These are phyloP conservation scores for Globisporangium radiosum DNA, from an alignment of 352 stramenopile genomes.

Conservation along the genomic window DNA sequence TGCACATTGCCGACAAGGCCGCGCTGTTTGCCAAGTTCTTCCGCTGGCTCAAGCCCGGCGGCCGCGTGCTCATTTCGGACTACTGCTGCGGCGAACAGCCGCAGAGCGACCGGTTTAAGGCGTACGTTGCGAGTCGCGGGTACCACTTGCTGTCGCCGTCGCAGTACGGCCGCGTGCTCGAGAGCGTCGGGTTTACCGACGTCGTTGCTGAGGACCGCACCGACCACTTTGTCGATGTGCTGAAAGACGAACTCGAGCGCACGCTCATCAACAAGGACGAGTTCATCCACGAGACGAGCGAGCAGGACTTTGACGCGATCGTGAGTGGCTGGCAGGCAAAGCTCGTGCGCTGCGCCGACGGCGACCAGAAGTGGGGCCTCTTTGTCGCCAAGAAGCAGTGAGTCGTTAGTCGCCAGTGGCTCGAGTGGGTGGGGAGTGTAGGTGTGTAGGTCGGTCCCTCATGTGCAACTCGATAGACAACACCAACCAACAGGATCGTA, in stretches of 20 bases:
- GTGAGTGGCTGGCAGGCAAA: conserved; percentile 66
- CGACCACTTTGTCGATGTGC: conserved; percentile 53
- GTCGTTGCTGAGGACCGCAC: conserved; percentile 62
- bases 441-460: too few species aligned
- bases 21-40: conserved; percentile 37
- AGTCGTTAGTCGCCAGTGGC: background rate
- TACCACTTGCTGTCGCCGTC: conserved; percentile 60
- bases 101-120: conserved; percentile 39
- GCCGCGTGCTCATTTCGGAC: conserved; percentile 40
- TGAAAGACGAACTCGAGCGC: conserved; percentile 55
- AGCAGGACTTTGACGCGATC: conserved; percentile 60
- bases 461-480: too few species aligned
- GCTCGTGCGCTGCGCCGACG: conserved; percentile 53
- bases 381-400: conserved; percentile 58
- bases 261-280: conserved; percentile 53
- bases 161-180: conserved; percentile 49
- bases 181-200: conserved; percentile 39
- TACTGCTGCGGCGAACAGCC: conserved; percentile 63
- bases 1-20: conserved; percentile 36
- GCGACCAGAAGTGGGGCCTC: conserved; percentile 74
- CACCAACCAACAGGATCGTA: too few species aligned
- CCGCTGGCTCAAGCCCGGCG: conserved; percentile 34
- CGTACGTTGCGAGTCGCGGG: conserved; percentile 52
- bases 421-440: too few species aligned
- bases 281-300: conserved; percentile 61